Evolutionary conservation across 2,329 filamentous ascomycete genomes (phyloP), one percentile per base, ranked within the genome.

Genomic region (Cladophialophora exuberans): DNA sequence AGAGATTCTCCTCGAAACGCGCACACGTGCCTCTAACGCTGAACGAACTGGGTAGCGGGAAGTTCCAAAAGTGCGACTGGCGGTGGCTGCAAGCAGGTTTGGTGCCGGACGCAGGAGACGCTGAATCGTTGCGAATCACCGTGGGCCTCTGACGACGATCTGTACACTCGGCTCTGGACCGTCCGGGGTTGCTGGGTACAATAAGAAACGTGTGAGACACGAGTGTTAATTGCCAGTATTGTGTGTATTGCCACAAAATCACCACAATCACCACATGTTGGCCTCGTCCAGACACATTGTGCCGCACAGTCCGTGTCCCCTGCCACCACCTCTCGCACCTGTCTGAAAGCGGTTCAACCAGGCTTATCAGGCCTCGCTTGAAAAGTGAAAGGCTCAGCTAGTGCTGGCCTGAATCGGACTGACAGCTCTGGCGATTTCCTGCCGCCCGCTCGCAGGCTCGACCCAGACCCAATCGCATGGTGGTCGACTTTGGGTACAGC

Each of bases 91-190:
- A 44, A 52, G 30, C 39, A 38, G 30, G 49, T 45, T 39, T 52
- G n/a, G n/a, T n/a, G n/a, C n/a, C n/a, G n/a, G n/a, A n/a, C n/a
- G n/a, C n/a, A n/a, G 20, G 4, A 31, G 23, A 36, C 22, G 52
- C 46, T 59, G 56, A 59, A 52, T 59, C 59, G 44, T 31, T 49
- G 35, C 56, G 56, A 57, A 57, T 61, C 58, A 57, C n/a, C 23
- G 18, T 33, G 30, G 33, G 26, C 23, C 20, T 26, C 20, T 4
- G 11, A 26, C 6, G 48, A 49, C 38, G 43, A 59, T 56, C 56
- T 30, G 30, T 25, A 9, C 15, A 30, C 47, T 50, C 52, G 31
- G 47, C 25, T 42, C 22, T 49, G 33, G 42, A 49, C 43, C 48
- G 31, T 22, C 28, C 36, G 28, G 18, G 39, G 20, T 13, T 23